Evolutionary conservation across 768 basidiomycete species (phyloP), one percentile per base, ranked within the genome.

Genomic region (Candolleomyces eurysporus): DNA sequence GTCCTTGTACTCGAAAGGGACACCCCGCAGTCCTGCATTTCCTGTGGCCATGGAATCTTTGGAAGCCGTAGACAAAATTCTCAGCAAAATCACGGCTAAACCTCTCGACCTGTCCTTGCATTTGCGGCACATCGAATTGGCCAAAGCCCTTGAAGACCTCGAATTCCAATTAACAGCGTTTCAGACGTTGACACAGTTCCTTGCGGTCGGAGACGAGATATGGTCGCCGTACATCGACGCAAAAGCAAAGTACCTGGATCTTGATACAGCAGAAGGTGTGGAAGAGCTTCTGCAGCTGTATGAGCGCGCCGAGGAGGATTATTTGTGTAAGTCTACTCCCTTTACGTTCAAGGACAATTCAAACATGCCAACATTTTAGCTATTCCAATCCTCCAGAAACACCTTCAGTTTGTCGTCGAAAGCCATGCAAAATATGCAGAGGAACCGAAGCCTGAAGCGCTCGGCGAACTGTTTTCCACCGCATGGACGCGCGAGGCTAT

Each of bases 201-300:
- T 87, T 64, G 84, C 90, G 7, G 86, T 82, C 10, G 82, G 83
- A 36, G 86, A 90, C 60, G 84, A 89, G 40, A 81, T 91, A 21
- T 94, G 92, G 92, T 61, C 87, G n/a, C 84, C 86, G 21, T 75
- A 92, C 48, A 78, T 92, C 36, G 76, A 83, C 11, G 73, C 78
- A 19, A 89, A 86, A 70, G 71, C 79, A 52, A 69, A 75, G n/a
- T 66, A 76, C 0, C 77, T 79, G 2, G 76, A 89, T 64, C 58
- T 88, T 21, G 76, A 85, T n/a, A 82, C 82, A 2, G 69, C 73
- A 17, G 76, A 81, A 50, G 85, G 83, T 8, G 75, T 84, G 21
- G 66, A 82, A 48, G 84, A 85, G 49, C 68, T 93, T 45, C 71
- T 92, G 61, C 77, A 79, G 16, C 66, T 90, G 43, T 94, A 88